Conservation (phyloP, 2,329 filamentous ascomycete species). For the Stemphylium lycopersici region DNA sequence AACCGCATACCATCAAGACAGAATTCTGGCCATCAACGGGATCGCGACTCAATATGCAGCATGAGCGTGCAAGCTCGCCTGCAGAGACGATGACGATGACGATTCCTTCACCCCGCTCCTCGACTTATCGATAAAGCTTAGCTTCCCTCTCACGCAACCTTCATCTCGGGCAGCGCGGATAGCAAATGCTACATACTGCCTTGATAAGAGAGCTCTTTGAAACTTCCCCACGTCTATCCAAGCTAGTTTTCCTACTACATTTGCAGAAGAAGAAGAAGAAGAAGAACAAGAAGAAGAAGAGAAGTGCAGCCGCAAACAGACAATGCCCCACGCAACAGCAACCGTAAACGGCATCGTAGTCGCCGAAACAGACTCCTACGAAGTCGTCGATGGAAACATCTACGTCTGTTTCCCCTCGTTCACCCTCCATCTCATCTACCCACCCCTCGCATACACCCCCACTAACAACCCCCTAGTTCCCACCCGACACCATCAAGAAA, state of each 20-base stretch:
- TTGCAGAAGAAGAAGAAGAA: too few relatives aligned
- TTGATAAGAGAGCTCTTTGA: too few relatives aligned
- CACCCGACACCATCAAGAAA: slow-evolving; percentile 53
- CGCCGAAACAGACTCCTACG: slow-evolving; percentile 59
- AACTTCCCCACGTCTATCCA: too few relatives aligned
- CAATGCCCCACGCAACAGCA: slow-evolving; percentile 52
- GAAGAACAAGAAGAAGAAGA: too few relatives aligned
- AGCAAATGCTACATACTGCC: not conserved
- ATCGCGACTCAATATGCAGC: too few relatives aligned
- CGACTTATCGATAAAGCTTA: slow-evolving; percentile 23
- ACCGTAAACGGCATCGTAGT: slow-evolving; percentile 57
- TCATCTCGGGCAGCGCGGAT: not conserved
- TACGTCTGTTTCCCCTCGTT: slow-evolving; percentile 48
- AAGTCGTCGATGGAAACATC: slow-evolving; percentile 65
- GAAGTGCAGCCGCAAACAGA: not conserved
- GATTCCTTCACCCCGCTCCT: slow-evolving; percentile 7
- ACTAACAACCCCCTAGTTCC: slow-evolving; percentile 28
- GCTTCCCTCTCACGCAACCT: not conserved
- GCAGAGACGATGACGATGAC: slow-evolving; percentile 9
- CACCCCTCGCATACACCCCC: not conserved
- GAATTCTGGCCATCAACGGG: too few relatives aligned
- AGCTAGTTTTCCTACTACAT: too few relatives aligned
- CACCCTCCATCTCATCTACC: too few relatives aligned
- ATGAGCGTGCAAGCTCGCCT: too few relatives aligned
- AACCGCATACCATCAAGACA: too few relatives aligned